Base-by-base conservation (phyloP, 192 early-diverging fungal genomes). In the Backusella liffmaniae region DNA sequence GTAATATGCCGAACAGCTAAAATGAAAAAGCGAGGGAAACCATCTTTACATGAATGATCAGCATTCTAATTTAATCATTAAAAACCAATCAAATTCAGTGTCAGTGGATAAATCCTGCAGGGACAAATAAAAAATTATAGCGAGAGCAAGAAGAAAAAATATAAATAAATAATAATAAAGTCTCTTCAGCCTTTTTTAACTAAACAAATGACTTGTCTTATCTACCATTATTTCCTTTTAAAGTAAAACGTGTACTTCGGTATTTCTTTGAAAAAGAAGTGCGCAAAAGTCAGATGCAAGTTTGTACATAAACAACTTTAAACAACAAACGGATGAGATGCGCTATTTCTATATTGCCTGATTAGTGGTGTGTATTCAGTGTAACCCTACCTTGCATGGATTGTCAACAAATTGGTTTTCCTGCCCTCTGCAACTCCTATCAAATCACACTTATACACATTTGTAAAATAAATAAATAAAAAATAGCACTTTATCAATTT, bases 271-370 rank as follows among this genome's bases (percentile, higher is more conserved):
- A 71, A 44, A 71, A 39, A 44, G 51, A 26, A 79, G 44, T 41
- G 18, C 74, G 35, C 53, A 78, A 66, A 36, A 75, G 67, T 21
- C 51, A 68, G 66, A 75, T 74, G 37, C 49, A n/a, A 51, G 49
- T 73, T 42, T 29, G 56, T 62, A 62, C 56, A 74, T 73, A 66
- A 65, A 32, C 32, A 51, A 72, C 32, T 16, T n/a, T 35, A 6
- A 59, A 37, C 10, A 32, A 67, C 66, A 8, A 18, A 32, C 35
- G 10, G 46, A 36, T 36, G 32, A 18, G 35, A 18, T 67, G 66
- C 66, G n/a, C 66, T 67, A 67, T 67, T 67, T 30, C 34, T 53
- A 53, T 53, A 62, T 62, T 62, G 56, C 56, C 56, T 9, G 21
- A 62, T 62, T 29, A 29, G 29, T 62, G 56, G 56, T 62, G 56